Conservation (phyloP, 208 protist genomes). For the Leishmania major region DNA sequence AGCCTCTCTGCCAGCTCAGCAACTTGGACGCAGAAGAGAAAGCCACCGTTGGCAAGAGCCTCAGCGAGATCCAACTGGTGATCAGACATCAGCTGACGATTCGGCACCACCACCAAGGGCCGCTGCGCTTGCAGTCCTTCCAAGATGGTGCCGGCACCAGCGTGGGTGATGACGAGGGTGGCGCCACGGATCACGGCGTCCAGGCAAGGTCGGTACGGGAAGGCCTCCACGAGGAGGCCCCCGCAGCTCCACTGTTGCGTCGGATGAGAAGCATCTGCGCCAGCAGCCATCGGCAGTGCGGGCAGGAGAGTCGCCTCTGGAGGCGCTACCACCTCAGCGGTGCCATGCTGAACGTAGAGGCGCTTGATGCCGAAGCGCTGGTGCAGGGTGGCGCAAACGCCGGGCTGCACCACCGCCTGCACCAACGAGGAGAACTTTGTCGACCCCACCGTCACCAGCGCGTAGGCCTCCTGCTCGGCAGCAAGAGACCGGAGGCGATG, state of each 20-base stretch:
- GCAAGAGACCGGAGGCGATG: neutral
- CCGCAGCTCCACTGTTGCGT: constrained; percentile 27
- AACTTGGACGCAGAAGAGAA: constrained; percentile 71
- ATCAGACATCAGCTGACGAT: constrained; percentile 87
- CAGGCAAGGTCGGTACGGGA: constrained; percentile 70
- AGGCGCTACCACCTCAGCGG: constrained; percentile 14
- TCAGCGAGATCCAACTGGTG: constrained; percentile 89
- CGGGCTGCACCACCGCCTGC: constrained; percentile 38
- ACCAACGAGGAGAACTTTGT: constrained; percentile 83
- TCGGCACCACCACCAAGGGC: constrained; percentile 85
- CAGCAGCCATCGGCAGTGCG: neutral
- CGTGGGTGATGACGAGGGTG: constrained; percentile 84
- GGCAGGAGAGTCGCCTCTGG: constrained; percentile 2
- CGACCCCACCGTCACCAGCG: constrained; percentile 90
- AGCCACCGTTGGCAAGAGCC: constrained; percentile 41
- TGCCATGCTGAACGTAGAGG: constrained; percentile 85
- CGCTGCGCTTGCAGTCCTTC: constrained; percentile 69
- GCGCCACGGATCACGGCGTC: constrained; percentile 48
- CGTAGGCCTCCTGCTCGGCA: constrained; percentile 31
- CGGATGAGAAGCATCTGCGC: neutral
- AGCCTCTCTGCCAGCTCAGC: constrained; percentile 43
- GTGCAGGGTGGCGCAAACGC: constrained; percentile 42
- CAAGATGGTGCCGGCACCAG: constrained; percentile 92
- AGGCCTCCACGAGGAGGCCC: constrained; percentile 65
- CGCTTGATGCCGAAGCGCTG: constrained; percentile 46